A percentile compares a stretch with the other conserved stretches of the same genome.
These are phyloP conservation scores for Thelephora ganbajun DNA, from an alignment of 768 basidiomycete species.

Conservation along the genomic window DNA sequence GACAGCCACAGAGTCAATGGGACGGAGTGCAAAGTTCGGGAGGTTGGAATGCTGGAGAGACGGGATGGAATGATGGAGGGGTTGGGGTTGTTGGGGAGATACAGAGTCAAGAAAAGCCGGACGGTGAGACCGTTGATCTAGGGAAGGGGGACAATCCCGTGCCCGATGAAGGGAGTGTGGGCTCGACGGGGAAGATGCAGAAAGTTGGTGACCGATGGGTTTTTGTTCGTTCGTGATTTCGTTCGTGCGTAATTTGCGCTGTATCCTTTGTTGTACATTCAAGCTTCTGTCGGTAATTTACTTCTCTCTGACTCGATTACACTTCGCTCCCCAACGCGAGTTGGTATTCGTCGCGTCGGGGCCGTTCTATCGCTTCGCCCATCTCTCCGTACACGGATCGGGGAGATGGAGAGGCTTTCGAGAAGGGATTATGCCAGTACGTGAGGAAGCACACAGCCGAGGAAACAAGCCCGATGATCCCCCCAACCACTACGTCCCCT, in stretches of 20 bases:
- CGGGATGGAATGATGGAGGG: neutral
- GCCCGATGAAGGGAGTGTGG: neutral
- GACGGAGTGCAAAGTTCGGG: neutral
- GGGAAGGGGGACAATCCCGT: neutral
- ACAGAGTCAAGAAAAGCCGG: neutral
- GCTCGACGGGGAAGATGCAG: constrained; percentile 35
- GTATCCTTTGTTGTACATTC: constrained; percentile 14
- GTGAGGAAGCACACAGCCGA: constrained; percentile 38
- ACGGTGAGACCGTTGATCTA: neutral
- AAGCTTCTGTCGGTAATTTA: constrained; percentile 17
- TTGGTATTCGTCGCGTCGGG: neutral
- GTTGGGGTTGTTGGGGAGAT: neutral
- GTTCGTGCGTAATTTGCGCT: constrained; percentile 4
- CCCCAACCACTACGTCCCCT: constrained; percentile 55
- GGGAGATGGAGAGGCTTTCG: constrained; percentile 26
- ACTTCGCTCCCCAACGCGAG: neutral
- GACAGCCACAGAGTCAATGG: neutral
- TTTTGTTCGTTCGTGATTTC: constrained; percentile 33
- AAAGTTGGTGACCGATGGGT: constrained; percentile 61
- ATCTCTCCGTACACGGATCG: constrained; percentile 27
- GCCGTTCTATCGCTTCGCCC: too few species aligned
- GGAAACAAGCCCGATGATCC: constrained; percentile 38
- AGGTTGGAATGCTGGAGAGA: neutral
- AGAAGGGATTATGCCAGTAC: constrained; percentile 56
- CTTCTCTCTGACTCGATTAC: neutral